Percentiles rank a stretch among this genome's conserved stretches.
Evolutionary conservation across 1,139 yeast genomes (phyloP).

Genomic region (Magnusiomyces magnusii): DNA sequence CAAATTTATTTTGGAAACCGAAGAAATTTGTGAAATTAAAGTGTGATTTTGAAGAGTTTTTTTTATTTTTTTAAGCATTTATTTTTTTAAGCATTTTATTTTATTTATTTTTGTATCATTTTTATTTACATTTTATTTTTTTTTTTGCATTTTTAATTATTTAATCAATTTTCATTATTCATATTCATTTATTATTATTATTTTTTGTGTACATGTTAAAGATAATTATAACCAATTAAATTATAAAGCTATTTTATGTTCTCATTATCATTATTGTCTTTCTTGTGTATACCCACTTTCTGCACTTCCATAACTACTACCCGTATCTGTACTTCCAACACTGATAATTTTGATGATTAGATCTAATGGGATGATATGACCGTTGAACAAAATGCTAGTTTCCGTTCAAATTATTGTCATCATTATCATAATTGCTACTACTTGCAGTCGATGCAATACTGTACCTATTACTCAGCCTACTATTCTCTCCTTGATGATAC

Average conservation of each 20-base stretch:
- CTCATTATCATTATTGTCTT: background rate
- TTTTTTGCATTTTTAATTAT: background rate
- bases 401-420: no score
- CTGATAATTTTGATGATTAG: no score
- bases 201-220: background rate
- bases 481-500: no score
- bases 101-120: background rate
- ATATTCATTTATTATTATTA: background rate
- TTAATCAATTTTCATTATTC: background rate
- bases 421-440: no score
- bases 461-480: no score
- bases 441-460: no score
- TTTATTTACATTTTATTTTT: background rate
- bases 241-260: background rate
- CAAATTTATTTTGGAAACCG: conserved; percentile 61
- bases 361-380: no score
- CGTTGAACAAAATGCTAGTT: no score
- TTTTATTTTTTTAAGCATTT: background rate
- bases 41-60: background rate
- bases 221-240: background rate
- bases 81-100: no score
- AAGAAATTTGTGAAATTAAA: conserved; percentile 17
- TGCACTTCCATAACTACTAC: background rate
- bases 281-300: background rate
- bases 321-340: no score